Base-by-base conservation (phyloP, 2,329 filamentous ascomycete genomes). In the Penicillium thymicola region DNA sequence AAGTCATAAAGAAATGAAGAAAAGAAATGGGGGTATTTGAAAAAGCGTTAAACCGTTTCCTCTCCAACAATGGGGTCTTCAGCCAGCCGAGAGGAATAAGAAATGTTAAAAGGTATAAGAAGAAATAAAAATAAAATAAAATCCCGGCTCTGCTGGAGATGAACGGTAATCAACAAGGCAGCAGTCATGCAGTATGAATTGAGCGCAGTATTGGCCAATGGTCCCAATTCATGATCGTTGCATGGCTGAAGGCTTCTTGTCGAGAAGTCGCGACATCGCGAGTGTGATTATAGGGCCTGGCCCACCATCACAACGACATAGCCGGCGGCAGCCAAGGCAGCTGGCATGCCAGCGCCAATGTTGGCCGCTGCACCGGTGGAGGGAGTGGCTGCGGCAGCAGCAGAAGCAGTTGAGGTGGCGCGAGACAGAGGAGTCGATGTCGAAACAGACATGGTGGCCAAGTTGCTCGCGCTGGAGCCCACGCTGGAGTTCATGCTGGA, bases 261-360 rank as follows among this genome's bases (percentile, higher is more conserved):
- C 11, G 9, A 41, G 2, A 18, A 23, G 10, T 34, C 28, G 48
- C 54, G 10, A 43, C 8, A 14, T 51, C 36, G 57, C 54, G 40
- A 40, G 13, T 30, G 34, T 47, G 46, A 59, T 69, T 72, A 76
- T 48, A 76, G 58, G 54, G 65, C 60, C 37, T 62, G 65, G 32
- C 72, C 73, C 60, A 77, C 43, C 54, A 74, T 59, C 51, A 75
- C 60, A 43, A 72, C 73, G 43, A 77, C 62, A 16, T 72, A 74
- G 40, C 75, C 74, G 21, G 72, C 73, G 25, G 70, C 63, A 9
- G 46, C 52, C 38, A 76, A 59, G 16, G 68, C 70, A 30, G 67
- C 67, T 6, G 72, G 68, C 53, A 74, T 59, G 52, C 59, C 62
- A 52, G 60, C 64, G 30, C 62, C 61, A 23, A 64, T 42, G 46